Evolutionary conservation across 345 rosid genomes (phyloP), one percentile per base, ranked within the genome.

Genomic region (Eucalyptus regnans): DNA sequence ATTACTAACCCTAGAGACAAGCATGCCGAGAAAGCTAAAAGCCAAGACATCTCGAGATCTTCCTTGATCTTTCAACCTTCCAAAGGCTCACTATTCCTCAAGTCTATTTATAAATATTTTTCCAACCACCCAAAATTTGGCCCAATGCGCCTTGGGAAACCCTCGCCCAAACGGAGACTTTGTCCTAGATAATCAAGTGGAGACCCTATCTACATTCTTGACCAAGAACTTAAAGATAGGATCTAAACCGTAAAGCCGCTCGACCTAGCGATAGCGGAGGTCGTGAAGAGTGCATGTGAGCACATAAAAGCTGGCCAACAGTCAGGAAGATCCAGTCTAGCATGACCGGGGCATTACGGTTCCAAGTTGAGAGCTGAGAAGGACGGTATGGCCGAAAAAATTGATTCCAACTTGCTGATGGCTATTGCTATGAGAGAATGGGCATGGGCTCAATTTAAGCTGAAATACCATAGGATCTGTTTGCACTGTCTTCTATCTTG

Each of bases 231-330:
- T 54, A 54, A 12, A 22, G 2, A 54, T 22, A 54, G 25, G 27
- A 22, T 8, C 25, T 54, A 54, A 22, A 54, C 25, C 4, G 27
- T 54, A 54, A 56, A 56, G 62, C 62, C 13, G 12, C 13, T 56
- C 27, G 0, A 56, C 62, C 62, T 23, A 22, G 29, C 62, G 12
- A 4, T 56, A 8, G 29, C 12, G 6, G 13, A 0, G 29, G 12
- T 23, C 12, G 29, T 23, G 29, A 56, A 22, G 3, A 56, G 29
- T 56, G 62, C 62, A 56, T 56, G 62, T 56, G 62, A 56, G 62
- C 62, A 23, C 62, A 23, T 22, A 56, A 23, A 22, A 11, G 62
- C 29, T 56, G 62, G 62, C 27, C 27, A 56, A 23, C 29, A 23
- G 13, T 9, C 27, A 52, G 13, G 1, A 22, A 56, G 29, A 56